Evolutionary conservation across 176 grass and related monocot genomes (phyloP).

Genomic region (Aegilops umbellulata): DNA sequence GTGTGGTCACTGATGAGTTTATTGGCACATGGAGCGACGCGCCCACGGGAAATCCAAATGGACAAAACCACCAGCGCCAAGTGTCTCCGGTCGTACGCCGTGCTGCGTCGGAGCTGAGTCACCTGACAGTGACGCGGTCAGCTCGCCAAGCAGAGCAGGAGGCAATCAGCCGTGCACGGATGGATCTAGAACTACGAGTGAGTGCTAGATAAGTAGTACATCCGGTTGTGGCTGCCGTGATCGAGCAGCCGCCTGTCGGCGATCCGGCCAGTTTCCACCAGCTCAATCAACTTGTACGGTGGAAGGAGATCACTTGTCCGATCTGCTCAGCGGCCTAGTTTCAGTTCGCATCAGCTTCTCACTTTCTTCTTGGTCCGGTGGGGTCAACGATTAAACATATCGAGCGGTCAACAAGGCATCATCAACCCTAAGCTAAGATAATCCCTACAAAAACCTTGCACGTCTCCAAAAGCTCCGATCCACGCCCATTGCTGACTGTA

Average conservation of each 20-base stretch:
- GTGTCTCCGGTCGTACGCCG: neutral
- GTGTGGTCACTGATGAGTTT: too few species aligned
- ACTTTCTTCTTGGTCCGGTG: too few species aligned
- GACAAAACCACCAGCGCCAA: neutral
- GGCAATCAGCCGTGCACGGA: neutral
- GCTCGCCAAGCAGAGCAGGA: neutral
- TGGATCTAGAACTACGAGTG: neutral
- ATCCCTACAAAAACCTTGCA: neutral
- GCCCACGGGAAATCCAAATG: neutral
- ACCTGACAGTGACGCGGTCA: neutral
- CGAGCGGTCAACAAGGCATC: too few species aligned
- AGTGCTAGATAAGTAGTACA: too few species aligned
- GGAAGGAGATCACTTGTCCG: neutral
- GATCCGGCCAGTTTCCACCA: neutral
- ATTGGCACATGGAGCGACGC: neutral
- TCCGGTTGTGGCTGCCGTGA: neutral
- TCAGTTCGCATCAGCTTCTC: too few species aligned
- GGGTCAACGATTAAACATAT: too few species aligned
- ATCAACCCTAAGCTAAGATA: neutral
- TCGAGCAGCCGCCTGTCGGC: too few species aligned
- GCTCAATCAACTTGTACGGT: neutral
- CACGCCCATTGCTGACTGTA: too few species aligned
- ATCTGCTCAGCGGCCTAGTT: too few species aligned
- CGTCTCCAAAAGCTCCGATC: too few species aligned
- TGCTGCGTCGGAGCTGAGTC: neutral